Evolutionary conservation across 1,284 basidiomycete species (phyloP), one percentile per base, ranked within the genome.

Genomic region (Austroboletus rostrupii): DNA sequence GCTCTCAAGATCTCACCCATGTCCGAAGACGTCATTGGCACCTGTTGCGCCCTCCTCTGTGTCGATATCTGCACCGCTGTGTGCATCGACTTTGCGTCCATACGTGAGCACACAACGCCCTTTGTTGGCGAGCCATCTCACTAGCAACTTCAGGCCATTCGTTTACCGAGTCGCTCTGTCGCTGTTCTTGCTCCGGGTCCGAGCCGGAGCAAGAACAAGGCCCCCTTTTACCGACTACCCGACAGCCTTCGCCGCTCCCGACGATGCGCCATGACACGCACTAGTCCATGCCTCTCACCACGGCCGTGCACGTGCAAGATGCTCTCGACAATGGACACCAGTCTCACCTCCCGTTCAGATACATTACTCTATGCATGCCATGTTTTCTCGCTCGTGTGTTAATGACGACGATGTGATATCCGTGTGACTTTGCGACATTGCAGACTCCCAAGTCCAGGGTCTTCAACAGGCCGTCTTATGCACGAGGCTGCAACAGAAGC

Each of bases 161-260:
- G 14, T 65, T 61, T 7, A 66, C 66, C 3, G 57, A 62, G 52
- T 53, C 54, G 0, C 5, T 67, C 10, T 65, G 66, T 48, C 43
- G 29, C 10, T 66, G 60, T 42, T 45, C 54, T n/a, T 65, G 61
- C 43, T 32, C 35, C 5, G 39, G 43, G 44, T 49, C 16, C 43
- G 20, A 43, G 52, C 48, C 3, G 21, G 21, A 26, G 23, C 23
- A 53, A 5, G 66, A 65, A 48, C 60, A 43, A 26, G 49, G 46
- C 21, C 61, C 66, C 2, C 59, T 65, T 6, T 40, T 67, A 9
- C n/a, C 50, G 26, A 45, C 53, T 41, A 54, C 54, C 33, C 50
- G 48, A 32, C 66, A 60, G 13, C 66, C 65, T 11, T 12, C 29
- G 1, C 35, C 53, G 5, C 65, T 64, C 5, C 43, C 66, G 3